Conservation (phyloP, 768 basidiomycete genomes). For the Pisolithus albus region DNA sequence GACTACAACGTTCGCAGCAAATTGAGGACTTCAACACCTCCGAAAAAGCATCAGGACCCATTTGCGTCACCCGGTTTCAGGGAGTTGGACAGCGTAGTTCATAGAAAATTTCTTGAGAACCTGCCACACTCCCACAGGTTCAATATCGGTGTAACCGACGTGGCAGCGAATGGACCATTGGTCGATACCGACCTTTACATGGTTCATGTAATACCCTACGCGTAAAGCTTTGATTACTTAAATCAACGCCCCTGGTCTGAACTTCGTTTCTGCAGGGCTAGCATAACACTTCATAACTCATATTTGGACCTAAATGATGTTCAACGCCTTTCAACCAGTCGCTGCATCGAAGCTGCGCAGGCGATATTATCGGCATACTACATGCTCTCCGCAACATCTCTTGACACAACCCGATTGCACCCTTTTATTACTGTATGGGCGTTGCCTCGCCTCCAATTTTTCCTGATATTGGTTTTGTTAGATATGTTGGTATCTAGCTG, state of each 20-base stretch:
- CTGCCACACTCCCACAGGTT: constrained; percentile 64
- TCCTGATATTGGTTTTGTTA: constrained; percentile 24
- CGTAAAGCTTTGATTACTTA: constrained; percentile 44
- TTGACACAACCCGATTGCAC: constrained; percentile 74
- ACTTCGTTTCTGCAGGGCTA: constrained; percentile 46
- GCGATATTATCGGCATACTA: constrained; percentile 72
- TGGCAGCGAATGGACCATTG: constrained; percentile 44
- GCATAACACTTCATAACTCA: constrained; percentile 81
- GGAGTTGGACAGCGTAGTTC: constrained; percentile 63
- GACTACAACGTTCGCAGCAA: constrained; percentile 78
- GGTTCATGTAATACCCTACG: constrained; percentile 82
- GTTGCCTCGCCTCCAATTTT: neutral
- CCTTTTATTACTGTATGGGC: constrained; percentile 70
- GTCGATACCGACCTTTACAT: constrained; percentile 82
- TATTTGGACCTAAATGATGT: constrained; percentile 72
- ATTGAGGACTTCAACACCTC: constrained; percentile 56
- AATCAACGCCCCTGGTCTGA: constrained; percentile 4
- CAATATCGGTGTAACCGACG: constrained; percentile 55
- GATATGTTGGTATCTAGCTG: constrained; percentile 91
- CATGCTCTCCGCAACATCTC: constrained; percentile 70
- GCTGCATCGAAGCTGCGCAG: constrained; percentile 71
- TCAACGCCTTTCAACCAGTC: constrained; percentile 53
- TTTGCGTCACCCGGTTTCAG: constrained; percentile 61
- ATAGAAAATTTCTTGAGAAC: constrained; percentile 58
- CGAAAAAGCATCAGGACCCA: constrained; percentile 69